Base-by-base conservation (phyloP, 2,329 filamentous ascomycete genomes). In the Aspergillus neotritici region DNA sequence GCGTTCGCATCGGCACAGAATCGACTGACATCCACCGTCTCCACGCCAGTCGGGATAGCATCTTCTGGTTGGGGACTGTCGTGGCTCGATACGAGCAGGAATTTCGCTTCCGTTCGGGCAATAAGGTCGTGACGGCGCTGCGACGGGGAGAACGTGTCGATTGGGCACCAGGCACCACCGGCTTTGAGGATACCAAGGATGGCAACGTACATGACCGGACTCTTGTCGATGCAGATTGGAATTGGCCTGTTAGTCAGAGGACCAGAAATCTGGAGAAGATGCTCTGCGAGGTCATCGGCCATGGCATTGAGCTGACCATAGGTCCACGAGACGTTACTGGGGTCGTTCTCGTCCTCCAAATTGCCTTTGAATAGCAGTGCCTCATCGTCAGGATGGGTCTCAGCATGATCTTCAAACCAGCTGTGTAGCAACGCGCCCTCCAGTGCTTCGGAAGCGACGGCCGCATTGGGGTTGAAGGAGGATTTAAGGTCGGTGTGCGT, bases 111-210 rank as follows among this genome's bases (percentile, higher is more conserved):
- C 5, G 65, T 68, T 14, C 64, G 57, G 12, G 57, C 57, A 29
- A 70, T 64, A 3, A 69, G 56, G 17, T 65, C 62, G 36, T 64
- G 65, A n/a, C 64, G 64, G 34, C 67, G 56, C 40, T 62, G 62
- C 9, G 61, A 28, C 12, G 67, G 66, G 13, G 64, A 68, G 5
- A 62, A 63, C 8, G 64, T 57, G 47, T 70, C 67, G 21, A 71
- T 64, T 0, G 68, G 66, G 44, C 63, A 69, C 60, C 64, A 70
- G 1, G 66, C 68, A 14, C 54, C 64, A 1, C 70, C 70, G 21
- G 68, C 62, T 45, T 72, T 72, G 37, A 73, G 50, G 16, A 67
- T 61, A 21, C 61, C 69, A 5, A 72, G 51, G 16, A 71, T 65
- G n/a, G 68, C 59, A 13, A 71, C 57, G 43, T 69, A 69, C 12